Conservation (phyloP, 176 grass and related monocot species). For the Raddia distichophylla region DNA sequence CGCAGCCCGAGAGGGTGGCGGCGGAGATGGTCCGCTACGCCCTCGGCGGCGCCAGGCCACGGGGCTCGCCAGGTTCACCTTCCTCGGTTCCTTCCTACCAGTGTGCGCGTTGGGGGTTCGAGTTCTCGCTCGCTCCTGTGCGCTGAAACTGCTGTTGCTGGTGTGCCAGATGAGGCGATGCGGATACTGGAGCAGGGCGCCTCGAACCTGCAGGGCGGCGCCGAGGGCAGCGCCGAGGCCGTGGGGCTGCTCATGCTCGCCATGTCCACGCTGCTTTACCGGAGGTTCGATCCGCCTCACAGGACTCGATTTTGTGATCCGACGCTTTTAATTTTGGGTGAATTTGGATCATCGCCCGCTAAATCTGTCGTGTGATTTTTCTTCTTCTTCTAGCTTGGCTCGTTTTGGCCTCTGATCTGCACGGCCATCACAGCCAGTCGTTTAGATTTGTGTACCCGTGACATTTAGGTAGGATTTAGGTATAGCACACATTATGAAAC, state of each 20-base stretch:
- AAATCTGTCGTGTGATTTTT: not conserved
- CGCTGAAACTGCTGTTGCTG: constrained; percentile 27
- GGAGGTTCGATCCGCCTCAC: constrained; percentile 47
- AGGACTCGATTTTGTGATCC: constrained; percentile 32
- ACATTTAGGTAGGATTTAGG: constrained; percentile 1
- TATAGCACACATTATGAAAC: not conserved
- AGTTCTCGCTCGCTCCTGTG: not conserved
- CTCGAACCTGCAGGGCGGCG: constrained; percentile 70
- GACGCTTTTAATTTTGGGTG: not conserved
- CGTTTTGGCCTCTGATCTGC: constrained; percentile 1
- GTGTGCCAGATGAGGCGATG: constrained; percentile 67
- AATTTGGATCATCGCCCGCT: not conserved
- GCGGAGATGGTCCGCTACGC: constrained; percentile 86
- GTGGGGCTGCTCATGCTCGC: constrained; percentile 69
- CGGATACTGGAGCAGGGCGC: constrained; percentile 91
- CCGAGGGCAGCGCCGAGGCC: constrained; percentile 57
- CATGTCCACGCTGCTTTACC: constrained; percentile 80
- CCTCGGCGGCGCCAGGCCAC: constrained; percentile 52
- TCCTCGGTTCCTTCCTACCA: not conserved
- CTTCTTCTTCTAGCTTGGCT: not conserved
- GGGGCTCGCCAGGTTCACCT: constrained; percentile 61
- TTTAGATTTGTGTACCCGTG: not conserved
- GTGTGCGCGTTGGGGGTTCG: not conserved
- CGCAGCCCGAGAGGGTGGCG: constrained; percentile 61
- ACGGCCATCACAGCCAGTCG: not conserved